Percentiles rank a stretch among this genome's conserved stretches.
These are phyloP conservation scores for Sanghuangporus weigelae DNA, from an alignment of 1,284 basidiomycete genomes.

Conservation along the genomic window DNA sequence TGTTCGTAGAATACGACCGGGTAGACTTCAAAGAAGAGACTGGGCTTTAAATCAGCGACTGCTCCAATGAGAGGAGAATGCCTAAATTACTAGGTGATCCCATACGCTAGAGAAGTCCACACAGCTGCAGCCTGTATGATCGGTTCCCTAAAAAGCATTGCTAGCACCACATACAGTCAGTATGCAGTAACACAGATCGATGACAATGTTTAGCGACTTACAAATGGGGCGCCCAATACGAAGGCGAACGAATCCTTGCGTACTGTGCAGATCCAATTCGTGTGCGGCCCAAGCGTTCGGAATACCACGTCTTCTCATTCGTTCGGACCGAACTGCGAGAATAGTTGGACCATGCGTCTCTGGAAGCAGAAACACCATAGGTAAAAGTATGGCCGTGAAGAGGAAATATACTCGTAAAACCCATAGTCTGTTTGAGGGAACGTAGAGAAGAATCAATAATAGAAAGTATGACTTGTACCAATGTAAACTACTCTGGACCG, in stretches of 20 bases:
- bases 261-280: conserved; percentile 21
- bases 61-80: not conserved
- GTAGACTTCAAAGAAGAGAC: conserved; percentile 28
- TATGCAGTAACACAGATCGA: not conserved
- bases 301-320: conserved; percentile 21
- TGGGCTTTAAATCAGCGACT: not conserved
- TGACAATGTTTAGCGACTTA: conserved; percentile 10
- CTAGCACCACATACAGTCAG: conserved; percentile 9
- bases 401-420: conserved; percentile 26
- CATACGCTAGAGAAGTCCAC: conserved; percentile 26
- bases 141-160: conserved; percentile 25
- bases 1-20: conserved; percentile 25
- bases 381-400: conserved; percentile 22
- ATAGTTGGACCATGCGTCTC: conserved; percentile 27
- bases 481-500: conserved; percentile 17
- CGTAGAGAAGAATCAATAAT: not conserved
- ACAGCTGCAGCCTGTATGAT: conserved; percentile 25
- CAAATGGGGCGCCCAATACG: conserved; percentile 24
- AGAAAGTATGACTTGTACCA: not conserved
- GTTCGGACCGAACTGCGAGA: conserved; percentile 21
- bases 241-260: conserved; percentile 20
- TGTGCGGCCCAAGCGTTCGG: conserved; percentile 23
- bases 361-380: conserved; percentile 24
- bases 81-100: conserved; percentile 26
- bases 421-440: conserved; percentile 23